Evolutionary conservation across 768 basidiomycete genomes (phyloP).

Genomic region (Macrolepiota fuliginosa): DNA sequence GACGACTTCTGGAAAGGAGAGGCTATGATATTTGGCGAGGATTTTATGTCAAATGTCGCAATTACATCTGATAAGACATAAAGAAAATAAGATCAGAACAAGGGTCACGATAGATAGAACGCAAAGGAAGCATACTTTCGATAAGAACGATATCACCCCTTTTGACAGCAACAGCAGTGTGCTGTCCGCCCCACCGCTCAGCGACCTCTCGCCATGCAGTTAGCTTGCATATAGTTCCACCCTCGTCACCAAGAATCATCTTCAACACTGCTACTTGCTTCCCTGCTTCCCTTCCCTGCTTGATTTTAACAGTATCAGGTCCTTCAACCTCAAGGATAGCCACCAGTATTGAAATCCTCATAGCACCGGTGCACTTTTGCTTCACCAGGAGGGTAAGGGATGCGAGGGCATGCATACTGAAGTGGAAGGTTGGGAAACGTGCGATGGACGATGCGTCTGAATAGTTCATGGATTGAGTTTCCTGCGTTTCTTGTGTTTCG

Average conservation of each 20-base stretch:
- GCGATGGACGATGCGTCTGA: slow-evolving; percentile 72
- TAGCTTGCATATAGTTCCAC: slow-evolving; percentile 63
- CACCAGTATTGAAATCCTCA: slow-evolving; percentile 56
- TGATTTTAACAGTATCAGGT: slow-evolving; percentile 64
- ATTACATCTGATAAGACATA: slow-evolving; percentile 44
- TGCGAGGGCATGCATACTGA: slow-evolving; percentile 60
- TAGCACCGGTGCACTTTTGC: slow-evolving; percentile 33
- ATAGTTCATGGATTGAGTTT: slow-evolving; percentile 44
- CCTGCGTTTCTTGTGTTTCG: slow-evolving; percentile 20
- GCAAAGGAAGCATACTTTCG: slow-evolving; percentile 48
- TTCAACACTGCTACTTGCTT: slow-evolving; percentile 66
- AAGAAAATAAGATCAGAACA: neutral
- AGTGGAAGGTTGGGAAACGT: slow-evolving; percentile 72
- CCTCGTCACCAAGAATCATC: slow-evolving; percentile 73
- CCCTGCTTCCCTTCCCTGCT: slow-evolving; percentile 69
- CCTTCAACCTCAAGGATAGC: slow-evolving; percentile 77
- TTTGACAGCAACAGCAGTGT: slow-evolving; percentile 43
- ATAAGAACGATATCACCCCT: slow-evolving; percentile 72
- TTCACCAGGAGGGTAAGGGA: slow-evolving; percentile 40
- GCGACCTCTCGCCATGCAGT: slow-evolving; percentile 81
- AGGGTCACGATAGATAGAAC: neutral
- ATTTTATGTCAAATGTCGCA: slow-evolving; percentile 40
- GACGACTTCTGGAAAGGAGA: slow-evolving; percentile 65
- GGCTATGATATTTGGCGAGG: slow-evolving; percentile 55
- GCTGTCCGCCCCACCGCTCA: slow-evolving; percentile 61